phyloP scores from a whole-genome alignment of 2,329 filamentous ascomycete species.

The Penicillium digitatum region DNA sequence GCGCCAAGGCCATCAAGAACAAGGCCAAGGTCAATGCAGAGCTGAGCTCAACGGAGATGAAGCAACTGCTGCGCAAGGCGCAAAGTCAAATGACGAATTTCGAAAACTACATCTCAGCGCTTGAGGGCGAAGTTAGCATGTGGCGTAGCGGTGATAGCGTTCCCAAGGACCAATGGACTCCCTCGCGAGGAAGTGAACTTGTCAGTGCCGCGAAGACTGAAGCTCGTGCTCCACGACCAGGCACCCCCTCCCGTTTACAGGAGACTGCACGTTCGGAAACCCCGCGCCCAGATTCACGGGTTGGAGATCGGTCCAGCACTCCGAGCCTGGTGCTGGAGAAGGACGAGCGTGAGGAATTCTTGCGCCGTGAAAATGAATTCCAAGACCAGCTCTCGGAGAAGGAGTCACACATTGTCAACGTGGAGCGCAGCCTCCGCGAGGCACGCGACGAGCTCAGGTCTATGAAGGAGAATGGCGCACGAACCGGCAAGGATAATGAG shows the following conservation, averaged over 20 bases:
- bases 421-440: slow-evolving; percentile 76
- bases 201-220: slow-evolving; percentile 48
- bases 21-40: slow-evolving; percentile 99
- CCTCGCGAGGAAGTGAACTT: slow-evolving; percentile 57
- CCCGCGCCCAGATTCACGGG: slow-evolving; percentile 59
- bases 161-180: slow-evolving; percentile 83
- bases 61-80: slow-evolving; percentile 85
- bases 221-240: slow-evolving; percentile 43
- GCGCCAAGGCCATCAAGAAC: slow-evolving; percentile 98
- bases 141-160: slow-evolving; percentile 89
- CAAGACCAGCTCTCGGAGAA: slow-evolving; percentile 95
- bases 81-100: slow-evolving; percentile 86
- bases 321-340: slow-evolving; percentile 87
- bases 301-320: slow-evolving; percentile 80
- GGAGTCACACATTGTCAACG: slow-evolving; percentile 72
- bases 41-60: slow-evolving; percentile 91
- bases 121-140: slow-evolving; percentile 78
- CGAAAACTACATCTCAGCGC: slow-evolving; percentile 74
- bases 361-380: slow-evolving; percentile 91
- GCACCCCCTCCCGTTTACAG: slow-evolving; percentile 41
- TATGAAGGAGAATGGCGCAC: slow-evolving; percentile 79
- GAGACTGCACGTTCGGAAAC: slow-evolving; percentile 55
- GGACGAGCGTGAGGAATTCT: slow-evolving; percentile 93
- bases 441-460: slow-evolving; percentile 80
- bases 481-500: slow-evolving; percentile 86